Conservation (phyloP, 192 early-diverging fungal genomes). For the Pilaira anomala region DNA sequence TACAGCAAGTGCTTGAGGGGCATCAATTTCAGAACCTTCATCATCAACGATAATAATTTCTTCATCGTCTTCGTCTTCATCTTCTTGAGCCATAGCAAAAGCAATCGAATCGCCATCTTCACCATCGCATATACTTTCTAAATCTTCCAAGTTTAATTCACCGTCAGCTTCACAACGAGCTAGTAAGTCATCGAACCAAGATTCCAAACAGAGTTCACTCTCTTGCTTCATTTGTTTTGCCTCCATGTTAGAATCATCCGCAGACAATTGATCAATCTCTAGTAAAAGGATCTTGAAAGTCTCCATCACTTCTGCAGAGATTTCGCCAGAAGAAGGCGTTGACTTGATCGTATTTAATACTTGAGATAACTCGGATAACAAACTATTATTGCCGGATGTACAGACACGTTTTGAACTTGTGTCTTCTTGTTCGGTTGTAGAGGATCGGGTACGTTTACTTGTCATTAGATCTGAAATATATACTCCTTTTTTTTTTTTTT, state of each 20-base stretch:
- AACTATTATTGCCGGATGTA: neutral
- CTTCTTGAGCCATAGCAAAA: no score
- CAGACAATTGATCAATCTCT: conserved; percentile 33
- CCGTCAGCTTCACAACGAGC: conserved; percentile 33
- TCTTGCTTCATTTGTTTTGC: conserved; percentile 30
- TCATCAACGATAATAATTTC: conserved; percentile 5
- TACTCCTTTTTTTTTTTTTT: neutral
- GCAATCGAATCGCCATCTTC: no score
- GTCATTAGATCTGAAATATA: no score
- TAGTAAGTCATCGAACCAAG: conserved; percentile 36
- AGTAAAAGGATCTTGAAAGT: conserved; percentile 32
- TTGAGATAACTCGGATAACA: conserved; percentile 24
- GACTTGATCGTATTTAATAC: conserved; percentile 27
- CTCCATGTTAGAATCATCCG: conserved; percentile 30
- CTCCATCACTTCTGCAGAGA: conserved; percentile 30
- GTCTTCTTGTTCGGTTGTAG: conserved; percentile 4
- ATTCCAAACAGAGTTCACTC: conserved; percentile 28
- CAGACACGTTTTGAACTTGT: neutral
- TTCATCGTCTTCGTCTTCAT: neutral
- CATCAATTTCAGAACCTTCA: conserved; percentile 7
- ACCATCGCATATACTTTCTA: conserved; percentile 4
- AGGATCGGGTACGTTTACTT: conserved; percentile 18
- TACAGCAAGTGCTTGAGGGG: neutral
- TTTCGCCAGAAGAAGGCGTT: conserved; percentile 30
- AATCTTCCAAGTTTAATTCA: conserved; percentile 21